Conservation (phyloP, 192 early-diverging fungal genomes). For the Coemansia sp. region DNA sequence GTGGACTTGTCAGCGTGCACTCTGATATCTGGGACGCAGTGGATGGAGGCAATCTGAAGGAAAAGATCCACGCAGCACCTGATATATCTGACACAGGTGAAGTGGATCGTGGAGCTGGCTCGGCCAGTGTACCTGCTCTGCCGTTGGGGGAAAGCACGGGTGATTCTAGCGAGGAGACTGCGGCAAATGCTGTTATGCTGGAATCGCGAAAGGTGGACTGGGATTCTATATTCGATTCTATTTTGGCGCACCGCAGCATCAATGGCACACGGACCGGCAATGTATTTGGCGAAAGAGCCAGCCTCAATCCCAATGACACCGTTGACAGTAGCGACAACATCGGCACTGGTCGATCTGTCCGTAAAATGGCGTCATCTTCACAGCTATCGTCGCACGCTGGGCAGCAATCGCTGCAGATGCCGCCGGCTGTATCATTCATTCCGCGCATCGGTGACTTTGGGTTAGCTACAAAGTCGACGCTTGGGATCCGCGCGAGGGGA, state of each 20-base stretch:
- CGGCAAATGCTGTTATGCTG: not conserved
- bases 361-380: not conserved
- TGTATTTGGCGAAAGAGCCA: not conserved
- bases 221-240: constrained; percentile 45
- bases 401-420: not conserved
- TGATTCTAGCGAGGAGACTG: not conserved
- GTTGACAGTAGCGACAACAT: not conserved
- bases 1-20: constrained; percentile 16
- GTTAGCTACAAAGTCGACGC: constrained; percentile 68
- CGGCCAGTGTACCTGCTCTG: not conserved
- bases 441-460: constrained; percentile 93
- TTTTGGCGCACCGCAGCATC: constrained; percentile 25
- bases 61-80: constrained; percentile 13
- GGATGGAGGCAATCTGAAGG: constrained; percentile 42
- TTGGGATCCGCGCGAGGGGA: constrained; percentile 30
- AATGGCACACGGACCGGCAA: not conserved
- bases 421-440: constrained; percentile 44
- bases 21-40: constrained; percentile 37
- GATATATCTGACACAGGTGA: not conserved
- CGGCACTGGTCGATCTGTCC: not conserved
- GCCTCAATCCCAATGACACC: not conserved
- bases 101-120: not conserved
- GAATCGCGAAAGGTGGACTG: constrained; percentile 41
- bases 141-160: not conserved
- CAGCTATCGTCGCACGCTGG: not conserved